Percentiles rank a stretch among this genome's conserved stretches.
Evolutionary conservation across 2,329 filamentous ascomycete species (phyloP).

Genomic region (Bipolaris bicolor): DNA sequence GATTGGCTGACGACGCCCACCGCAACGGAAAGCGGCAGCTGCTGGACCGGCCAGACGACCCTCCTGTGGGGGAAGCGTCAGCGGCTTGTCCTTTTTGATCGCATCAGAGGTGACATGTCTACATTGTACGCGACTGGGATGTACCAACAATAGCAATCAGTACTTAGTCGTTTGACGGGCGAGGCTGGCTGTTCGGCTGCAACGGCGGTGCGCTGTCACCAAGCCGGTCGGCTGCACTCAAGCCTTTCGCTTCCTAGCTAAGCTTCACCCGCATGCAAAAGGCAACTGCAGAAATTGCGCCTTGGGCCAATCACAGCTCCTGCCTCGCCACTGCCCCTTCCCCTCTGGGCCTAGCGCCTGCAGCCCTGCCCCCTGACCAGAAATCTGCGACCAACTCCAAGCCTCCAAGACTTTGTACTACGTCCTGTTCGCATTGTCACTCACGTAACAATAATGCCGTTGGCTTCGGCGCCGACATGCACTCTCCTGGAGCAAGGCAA

Average conservation of each 20-base stretch:
- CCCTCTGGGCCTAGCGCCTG: neutral
- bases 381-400: neutral
- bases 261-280: slow-evolving; percentile 21
- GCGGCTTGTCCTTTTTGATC: too few species aligned
- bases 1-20: slow-evolving; percentile 19
- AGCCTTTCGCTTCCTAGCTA: slow-evolving; percentile 30
- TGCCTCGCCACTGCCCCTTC: neutral
- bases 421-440: too few species aligned
- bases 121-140: too few species aligned
- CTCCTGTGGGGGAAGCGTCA: neutral
- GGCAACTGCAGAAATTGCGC: slow-evolving; percentile 20
- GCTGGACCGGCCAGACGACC: slow-evolving; percentile 8
- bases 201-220: slow-evolving; percentile 19
- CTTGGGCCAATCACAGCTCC: slow-evolving; percentile 14
- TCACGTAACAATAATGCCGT: too few species aligned
- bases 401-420: too few species aligned
- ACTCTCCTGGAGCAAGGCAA: too few species aligned
- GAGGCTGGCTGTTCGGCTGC: neutral
- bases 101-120: too few species aligned
- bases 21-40: slow-evolving; percentile 17
- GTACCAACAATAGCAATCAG: neutral
- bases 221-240: slow-evolving; percentile 9
- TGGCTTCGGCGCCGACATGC: too few species aligned
- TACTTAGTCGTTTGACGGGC: too few species aligned
- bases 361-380: neutral